Conservation (phyloP, 78 protist genomes). For the Pigoraptor vietnamica region DNA sequence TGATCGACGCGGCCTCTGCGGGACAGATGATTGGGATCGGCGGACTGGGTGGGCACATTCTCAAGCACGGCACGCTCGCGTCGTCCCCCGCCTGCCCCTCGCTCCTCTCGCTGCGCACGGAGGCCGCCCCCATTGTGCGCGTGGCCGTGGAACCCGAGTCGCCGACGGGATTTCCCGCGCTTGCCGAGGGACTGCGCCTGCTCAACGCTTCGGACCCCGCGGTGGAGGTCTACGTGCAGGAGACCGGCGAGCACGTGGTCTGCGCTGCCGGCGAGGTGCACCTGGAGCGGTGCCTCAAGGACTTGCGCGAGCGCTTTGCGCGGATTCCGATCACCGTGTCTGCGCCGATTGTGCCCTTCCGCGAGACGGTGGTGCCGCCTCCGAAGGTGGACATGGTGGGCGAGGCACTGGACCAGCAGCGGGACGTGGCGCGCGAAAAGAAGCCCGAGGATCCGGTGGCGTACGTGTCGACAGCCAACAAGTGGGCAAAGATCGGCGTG, state of each 20-base stretch:
- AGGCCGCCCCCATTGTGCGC: conserved; percentile 76
- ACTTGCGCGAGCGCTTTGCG: conserved; percentile 77
- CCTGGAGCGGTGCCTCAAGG: conserved; percentile 72
- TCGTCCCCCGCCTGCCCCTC: conserved; percentile 9
- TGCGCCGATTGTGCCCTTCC: conserved; percentile 84
- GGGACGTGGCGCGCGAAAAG: background rate
- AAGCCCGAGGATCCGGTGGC: background rate
- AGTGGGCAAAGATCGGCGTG: background rate
- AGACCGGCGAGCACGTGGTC: conserved; percentile 89
- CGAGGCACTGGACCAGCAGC: background rate
- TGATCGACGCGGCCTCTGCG: conserved; percentile 34
- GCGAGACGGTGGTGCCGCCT: conserved; percentile 69
- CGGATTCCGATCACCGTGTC: conserved; percentile 53
- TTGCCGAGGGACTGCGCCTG: conserved; percentile 69
- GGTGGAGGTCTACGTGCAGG: conserved; percentile 63
- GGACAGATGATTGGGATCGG: conserved; percentile 90
- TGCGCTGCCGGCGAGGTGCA: conserved; percentile 89
- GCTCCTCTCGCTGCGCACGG: background rate
- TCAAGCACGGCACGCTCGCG: conserved; percentile 76
- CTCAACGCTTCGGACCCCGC: conserved; percentile 89
- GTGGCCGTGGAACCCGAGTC: conserved; percentile 78
- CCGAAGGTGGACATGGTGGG: background rate
- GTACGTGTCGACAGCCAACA: background rate
- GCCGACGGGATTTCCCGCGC: conserved; percentile 41
- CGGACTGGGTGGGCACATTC: conserved; percentile 66